Evolutionary conservation across 176 grass and related monocot species (phyloP), one percentile per base, ranked within the genome.

Genomic region (Oropetium thomaeum): DNA sequence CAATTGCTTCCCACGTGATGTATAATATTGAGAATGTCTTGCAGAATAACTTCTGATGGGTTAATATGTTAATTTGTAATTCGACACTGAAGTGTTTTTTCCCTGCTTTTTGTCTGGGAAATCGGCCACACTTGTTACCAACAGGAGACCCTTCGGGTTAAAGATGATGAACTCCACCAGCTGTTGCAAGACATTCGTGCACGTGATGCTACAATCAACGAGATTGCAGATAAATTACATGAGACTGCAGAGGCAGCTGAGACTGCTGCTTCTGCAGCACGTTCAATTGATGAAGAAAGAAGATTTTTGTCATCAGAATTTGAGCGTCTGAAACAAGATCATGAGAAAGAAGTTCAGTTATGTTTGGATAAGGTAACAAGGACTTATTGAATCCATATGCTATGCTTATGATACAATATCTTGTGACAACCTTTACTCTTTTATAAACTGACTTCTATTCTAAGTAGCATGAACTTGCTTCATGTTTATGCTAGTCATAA

Each of bases 141-240:
- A 89, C 69, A 98, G 96, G 96, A 94, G 68, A 90, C 89, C 33
- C 84, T 98, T 75, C 81, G 89, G 78, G 82, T 98, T 58, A 98
- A 98, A 90, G 89, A 98, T 60, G 90, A 97, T 60, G 94, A 97
- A 79, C 81, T 97, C 20, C 88, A 91, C 54, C 89, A 94, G 69
- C 38, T 98, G 58, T 83, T 84, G 42, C 92, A 90, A 76, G 87
- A 90, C 79, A 87, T 92, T 40, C 88, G 89, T 79, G 89, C 91
- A 60, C 71, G 84, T 26, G 91, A 98, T 88, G 86, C 86, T 29
- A 90, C 89, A 30, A 98, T 92, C 60, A 88, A 78, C 52, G 90
- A 94, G 17, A 94, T 98, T 69, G 74, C 96, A 3, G 89, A 92
- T 74, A 98, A 98, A 74, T 78, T 98, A 87, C 82, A 78, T 49